Evolutionary conservation across 2,329 filamentous ascomycete genomes (phyloP).

Genomic region (Sporothrix humicola): DNA sequence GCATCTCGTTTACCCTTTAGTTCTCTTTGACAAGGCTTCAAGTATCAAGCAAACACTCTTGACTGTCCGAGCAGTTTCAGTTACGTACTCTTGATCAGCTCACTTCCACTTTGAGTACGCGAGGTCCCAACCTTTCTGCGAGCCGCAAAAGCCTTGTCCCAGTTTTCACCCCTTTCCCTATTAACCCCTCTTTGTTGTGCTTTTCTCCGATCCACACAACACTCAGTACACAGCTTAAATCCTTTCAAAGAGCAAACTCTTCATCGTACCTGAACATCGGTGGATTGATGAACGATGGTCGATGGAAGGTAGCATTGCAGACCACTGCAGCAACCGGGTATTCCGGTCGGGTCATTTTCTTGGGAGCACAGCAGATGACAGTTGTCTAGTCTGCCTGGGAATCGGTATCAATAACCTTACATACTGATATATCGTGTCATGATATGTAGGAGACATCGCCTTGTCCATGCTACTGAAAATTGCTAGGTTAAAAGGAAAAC

Average conservation of each 20-base stretch:
- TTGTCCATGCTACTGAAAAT: neutral
- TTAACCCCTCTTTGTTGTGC: neutral
- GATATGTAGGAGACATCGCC: too few species aligned
- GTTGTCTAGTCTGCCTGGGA: too few species aligned
- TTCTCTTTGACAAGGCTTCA: neutral
- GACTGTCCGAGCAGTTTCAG: neutral
- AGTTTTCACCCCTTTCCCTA: neutral
- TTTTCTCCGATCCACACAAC: neutral
- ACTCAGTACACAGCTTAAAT: neutral
- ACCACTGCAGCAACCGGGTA: slow-evolving; percentile 4
- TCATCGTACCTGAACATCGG: slow-evolving; percentile 1
- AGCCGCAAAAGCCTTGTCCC: too few species aligned
- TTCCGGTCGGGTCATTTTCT: neutral
- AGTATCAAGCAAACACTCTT: neutral
- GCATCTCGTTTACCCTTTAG: neutral
- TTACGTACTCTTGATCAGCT: slow-evolving; percentile 2
- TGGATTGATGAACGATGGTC: neutral
- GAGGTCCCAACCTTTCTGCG: neutral
- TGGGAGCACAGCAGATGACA: neutral
- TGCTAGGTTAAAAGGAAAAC: neutral
- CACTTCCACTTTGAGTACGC: neutral
- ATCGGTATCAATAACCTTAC: too few species aligned
- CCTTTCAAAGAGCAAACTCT: neutral
- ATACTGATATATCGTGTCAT: too few species aligned
- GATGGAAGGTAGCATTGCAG: slow-evolving; percentile 11